These are phyloP conservation scores for Tylopilus subfusipes DNA, from an alignment of 768 basidiomycete genomes.

Conservation along the genomic window DNA sequence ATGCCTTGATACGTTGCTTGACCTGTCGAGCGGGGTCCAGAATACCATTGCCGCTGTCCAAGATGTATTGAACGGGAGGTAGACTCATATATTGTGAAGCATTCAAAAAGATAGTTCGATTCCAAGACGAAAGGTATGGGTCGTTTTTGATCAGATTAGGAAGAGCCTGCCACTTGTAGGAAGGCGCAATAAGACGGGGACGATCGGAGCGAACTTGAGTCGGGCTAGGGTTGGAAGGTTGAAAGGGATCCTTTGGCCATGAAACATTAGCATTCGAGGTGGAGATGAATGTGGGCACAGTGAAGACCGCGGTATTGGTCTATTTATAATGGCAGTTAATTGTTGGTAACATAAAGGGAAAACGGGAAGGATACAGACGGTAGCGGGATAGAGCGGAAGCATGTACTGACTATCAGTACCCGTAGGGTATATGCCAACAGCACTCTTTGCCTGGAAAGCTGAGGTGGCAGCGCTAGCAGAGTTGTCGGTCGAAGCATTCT, in stretches of 20 bases:
- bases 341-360: background rate
- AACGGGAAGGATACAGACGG: constrained; percentile 50
- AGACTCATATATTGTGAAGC: constrained; percentile 68
- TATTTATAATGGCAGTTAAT: constrained; percentile 25
- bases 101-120: constrained; percentile 85
- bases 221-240: constrained; percentile 59
- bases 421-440: constrained; percentile 67
- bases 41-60: constrained; percentile 87
- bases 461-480: constrained; percentile 39
- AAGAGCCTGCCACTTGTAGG: constrained; percentile 88
- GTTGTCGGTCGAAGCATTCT: constrained; percentile 32
- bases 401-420: constrained; percentile 76
- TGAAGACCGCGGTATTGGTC: constrained; percentile 75
- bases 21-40: constrained; percentile 86
- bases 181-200: constrained; percentile 87
- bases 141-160: constrained; percentile 73
- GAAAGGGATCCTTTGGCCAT: constrained; percentile 82
- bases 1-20: constrained; percentile 90
- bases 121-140: constrained; percentile 86
- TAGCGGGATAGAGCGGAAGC: constrained; percentile 84
- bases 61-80: constrained; percentile 63
- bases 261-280: constrained; percentile 47
- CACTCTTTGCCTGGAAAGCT: constrained; percentile 55
- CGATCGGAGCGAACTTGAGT: constrained; percentile 69
- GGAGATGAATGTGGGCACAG: constrained; percentile 65